phyloP scores from a whole-genome alignment of 2,329 filamentous ascomycete species.

The Trichoderma gracile region DNA sequence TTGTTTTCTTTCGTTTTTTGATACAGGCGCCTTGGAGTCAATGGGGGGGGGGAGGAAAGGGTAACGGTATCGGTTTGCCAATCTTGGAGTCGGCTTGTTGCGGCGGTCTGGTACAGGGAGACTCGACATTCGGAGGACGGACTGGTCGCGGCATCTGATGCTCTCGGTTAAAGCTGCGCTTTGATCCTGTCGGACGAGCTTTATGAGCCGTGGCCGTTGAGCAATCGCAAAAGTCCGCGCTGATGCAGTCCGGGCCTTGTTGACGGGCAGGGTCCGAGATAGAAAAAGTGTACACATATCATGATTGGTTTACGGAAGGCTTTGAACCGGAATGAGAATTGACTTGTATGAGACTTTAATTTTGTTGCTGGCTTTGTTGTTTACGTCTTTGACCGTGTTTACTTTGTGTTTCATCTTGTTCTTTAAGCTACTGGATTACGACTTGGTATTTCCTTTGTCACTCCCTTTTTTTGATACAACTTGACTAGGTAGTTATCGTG shows the following conservation, averaged over 20 bases:
- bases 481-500: neutral
- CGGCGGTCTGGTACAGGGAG: conserved; percentile 29
- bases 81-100: conserved; percentile 41
- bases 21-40: conserved; percentile 46
- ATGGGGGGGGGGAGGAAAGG: conserved; percentile 40
- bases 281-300: conserved; percentile 46
- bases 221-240: conserved; percentile 1
- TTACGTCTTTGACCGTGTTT: conserved; percentile 25
- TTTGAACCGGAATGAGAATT: conserved; percentile 35
- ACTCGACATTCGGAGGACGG: conserved; percentile 4
- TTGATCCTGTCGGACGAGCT: conserved; percentile 19
- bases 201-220: neutral
- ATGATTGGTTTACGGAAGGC: conserved; percentile 40
- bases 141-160: conserved; percentile 5
- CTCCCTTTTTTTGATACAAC: neutral
- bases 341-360: conserved; percentile 32
- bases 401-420: conserved; percentile 3
- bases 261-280: conserved; percentile 32
- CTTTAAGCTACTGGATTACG: neutral
- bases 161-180: conserved; percentile 25
- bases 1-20: conserved; percentile 33
- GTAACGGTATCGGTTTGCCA: conserved; percentile 39
- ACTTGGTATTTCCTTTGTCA: neutral
- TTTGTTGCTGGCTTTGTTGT: neutral
- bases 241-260: conserved; percentile 29